These are phyloP conservation scores for Phytophthora vignae DNA, from an alignment of 352 stramenopile species.

Conservation along the genomic window DNA sequence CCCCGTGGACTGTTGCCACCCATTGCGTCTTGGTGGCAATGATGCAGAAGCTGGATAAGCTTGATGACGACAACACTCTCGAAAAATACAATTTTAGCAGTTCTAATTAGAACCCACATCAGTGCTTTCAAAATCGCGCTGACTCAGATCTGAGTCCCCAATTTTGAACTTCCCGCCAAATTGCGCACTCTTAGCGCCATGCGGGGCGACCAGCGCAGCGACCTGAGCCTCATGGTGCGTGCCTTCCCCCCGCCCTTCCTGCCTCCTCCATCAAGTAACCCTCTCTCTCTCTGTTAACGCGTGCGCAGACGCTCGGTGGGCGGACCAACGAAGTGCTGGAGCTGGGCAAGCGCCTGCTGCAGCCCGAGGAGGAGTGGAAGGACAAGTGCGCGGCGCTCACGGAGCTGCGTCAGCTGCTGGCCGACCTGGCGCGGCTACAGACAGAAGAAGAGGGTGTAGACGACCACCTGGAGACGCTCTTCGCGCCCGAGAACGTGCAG, in stretches of 20 bases:
- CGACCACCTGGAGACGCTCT: slow-evolving; percentile 26
- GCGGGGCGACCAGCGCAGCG: slow-evolving; percentile 31
- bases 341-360: slow-evolving; percentile 58
- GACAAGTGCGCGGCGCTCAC: slow-evolving; percentile 63
- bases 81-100: too few species aligned
- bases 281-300: neutral
- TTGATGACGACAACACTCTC: too few species aligned
- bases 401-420: slow-evolving; percentile 49
- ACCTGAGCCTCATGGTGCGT: slow-evolving; percentile 54
- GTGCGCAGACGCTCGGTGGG: slow-evolving; percentile 51
- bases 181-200: neutral
- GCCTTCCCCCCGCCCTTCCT: neutral
- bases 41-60: too few species aligned
- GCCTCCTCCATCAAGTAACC: neutral
- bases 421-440: slow-evolving; percentile 22
- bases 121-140: too few species aligned
- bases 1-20: too few species aligned
- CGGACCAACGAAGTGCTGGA: slow-evolving; percentile 57
- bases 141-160: neutral
- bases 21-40: too few species aligned
- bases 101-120: too few species aligned
- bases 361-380: slow-evolving; percentile 66
- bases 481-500: slow-evolving; percentile 61
- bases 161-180: slow-evolving; percentile 12
- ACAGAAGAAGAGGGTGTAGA: neutral